A percentile compares a stretch with the other conserved stretches of the same genome.
phyloP scores from a whole-genome alignment of 495 filamentous ascomycete genomes.

The Trichoderma asperelloides region DNA sequence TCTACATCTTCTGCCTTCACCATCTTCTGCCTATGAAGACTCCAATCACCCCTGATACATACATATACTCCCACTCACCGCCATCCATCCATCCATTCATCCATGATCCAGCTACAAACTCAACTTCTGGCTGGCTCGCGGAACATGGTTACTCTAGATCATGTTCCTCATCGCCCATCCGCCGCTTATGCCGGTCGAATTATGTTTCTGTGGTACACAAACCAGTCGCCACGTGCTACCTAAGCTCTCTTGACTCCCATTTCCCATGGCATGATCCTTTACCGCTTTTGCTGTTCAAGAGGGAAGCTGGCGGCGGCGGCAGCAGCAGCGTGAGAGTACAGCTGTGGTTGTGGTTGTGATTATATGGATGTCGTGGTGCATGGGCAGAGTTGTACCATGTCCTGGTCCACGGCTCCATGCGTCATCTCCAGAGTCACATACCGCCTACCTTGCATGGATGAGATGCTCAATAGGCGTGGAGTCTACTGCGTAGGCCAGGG shows the following conservation, averaged over 20 bases:
- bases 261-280: neutral
- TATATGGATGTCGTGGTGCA: neutral
- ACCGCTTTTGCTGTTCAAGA: neutral
- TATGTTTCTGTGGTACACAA: conserved; percentile 7
- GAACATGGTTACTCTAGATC: neutral
- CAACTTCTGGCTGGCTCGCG: neutral
- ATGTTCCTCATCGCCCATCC: neutral
- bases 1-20: too few species aligned
- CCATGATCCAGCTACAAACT: neutral
- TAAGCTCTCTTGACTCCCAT: neutral
- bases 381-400: neutral
- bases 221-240: conserved; percentile 5
- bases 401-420: neutral
- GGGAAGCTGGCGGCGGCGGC: neutral
- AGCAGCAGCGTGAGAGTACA: neutral
- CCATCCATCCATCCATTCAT: neutral
- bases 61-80: too few species aligned
- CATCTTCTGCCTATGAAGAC: too few species aligned
- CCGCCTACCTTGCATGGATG: neutral
- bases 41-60: too few species aligned
- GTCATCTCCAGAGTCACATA: neutral
- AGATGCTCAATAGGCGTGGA: neutral
- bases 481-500: neutral
- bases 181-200: neutral
- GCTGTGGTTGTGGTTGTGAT: neutral